phyloP scores from a whole-genome alignment of 208 protist genomes.

The Tritrichomonas musculus region DNA sequence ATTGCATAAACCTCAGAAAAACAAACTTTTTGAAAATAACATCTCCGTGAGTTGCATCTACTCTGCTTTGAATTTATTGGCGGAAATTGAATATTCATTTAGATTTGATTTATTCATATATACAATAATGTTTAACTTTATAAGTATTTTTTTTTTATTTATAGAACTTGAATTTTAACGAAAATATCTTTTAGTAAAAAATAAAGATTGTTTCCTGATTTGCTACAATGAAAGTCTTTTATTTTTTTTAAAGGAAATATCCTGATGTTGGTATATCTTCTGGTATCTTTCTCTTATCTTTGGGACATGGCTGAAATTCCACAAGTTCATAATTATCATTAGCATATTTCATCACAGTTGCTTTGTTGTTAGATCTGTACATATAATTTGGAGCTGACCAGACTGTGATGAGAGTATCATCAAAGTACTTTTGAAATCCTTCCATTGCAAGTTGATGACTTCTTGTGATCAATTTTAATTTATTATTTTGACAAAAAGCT shows the following conservation, averaged over 20 bases:
- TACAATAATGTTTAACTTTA: too few relatives aligned
- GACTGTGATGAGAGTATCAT: conserved; percentile 68
- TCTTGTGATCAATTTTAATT: neutral
- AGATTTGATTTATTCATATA: too few relatives aligned
- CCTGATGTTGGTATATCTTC: neutral
- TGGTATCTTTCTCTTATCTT: conserved; percentile 14
- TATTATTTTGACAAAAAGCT: conserved; percentile 34
- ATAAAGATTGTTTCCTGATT: neutral
- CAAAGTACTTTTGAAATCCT: conserved; percentile 80
- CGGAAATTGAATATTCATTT: too few relatives aligned
- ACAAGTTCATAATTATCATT: conserved; percentile 50
- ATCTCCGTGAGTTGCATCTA: too few relatives aligned
- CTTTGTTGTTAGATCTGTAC: conserved; percentile 86
- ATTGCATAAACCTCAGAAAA: too few relatives aligned
- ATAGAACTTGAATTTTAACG: too few relatives aligned
- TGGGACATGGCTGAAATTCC: neutral
- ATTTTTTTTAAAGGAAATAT: conserved; percentile 18
- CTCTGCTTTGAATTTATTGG: too few relatives aligned
- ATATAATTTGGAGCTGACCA: conserved; percentile 74
- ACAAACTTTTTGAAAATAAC: too few relatives aligned
- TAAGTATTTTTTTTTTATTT: too few relatives aligned
- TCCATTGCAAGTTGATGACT: conserved; percentile 87
- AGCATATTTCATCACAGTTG: conserved; percentile 83
- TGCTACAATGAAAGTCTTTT: neutral
- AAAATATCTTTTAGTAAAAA: too few relatives aligned